Evolutionary conservation across 140 eudicot species (phyloP).

Genomic region (Erigeron philadelphicus): DNA sequence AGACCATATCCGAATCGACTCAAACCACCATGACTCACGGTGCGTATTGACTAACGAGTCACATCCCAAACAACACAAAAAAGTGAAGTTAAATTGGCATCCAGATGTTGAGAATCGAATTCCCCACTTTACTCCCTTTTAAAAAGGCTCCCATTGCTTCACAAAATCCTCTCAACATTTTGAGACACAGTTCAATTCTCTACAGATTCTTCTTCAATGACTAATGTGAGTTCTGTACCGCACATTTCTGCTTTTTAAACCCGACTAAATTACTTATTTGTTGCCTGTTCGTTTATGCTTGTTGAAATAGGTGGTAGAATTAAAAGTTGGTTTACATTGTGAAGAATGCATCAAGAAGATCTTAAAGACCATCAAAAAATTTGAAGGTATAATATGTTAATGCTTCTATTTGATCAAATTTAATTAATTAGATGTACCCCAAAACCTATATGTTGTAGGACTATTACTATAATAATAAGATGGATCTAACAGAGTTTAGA

Average conservation of each 20-base stretch:
- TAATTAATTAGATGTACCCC: not conserved
- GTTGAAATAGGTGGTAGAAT: constrained; percentile 59
- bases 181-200: constrained; percentile 15
- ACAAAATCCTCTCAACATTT: constrained; percentile 27
- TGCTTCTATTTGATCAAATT: not conserved
- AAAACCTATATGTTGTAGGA: too few species aligned
- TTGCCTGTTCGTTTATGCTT: not conserved
- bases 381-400: constrained; percentile 52
- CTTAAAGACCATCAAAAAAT: constrained; percentile 82
- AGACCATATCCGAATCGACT: not conserved
- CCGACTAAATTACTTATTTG: constrained; percentile 4
- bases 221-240: constrained; percentile 29
- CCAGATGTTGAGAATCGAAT: constrained; percentile 30
- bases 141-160: constrained; percentile 22
- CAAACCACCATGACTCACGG: not conserved
- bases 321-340: constrained; percentile 86
- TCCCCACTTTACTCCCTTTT: constrained; percentile 29
- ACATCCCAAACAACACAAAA: constrained; percentile 14
- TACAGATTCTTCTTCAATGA: constrained; percentile 25
- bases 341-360: constrained; percentile 93
- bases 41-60: constrained; percentile 13
- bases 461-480: too few species aligned
- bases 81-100: constrained; percentile 30
- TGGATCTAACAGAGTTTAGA: too few species aligned
- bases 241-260: constrained; percentile 17